Base-by-base conservation (phyloP, 164 flowering plant genomes). In the Tetrastigma voinierianum region DNA sequence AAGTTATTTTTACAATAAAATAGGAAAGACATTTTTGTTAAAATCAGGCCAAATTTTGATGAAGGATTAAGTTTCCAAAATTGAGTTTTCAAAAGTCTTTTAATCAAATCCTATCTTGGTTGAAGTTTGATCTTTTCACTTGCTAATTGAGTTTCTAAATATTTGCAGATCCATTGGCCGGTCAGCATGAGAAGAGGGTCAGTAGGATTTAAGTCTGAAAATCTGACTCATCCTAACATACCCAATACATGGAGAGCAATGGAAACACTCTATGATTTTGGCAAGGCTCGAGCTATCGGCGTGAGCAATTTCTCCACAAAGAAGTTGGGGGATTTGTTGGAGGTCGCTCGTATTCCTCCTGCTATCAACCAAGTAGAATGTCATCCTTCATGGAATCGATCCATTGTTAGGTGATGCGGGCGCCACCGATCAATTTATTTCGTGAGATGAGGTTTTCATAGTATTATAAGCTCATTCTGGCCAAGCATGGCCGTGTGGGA, bases 361-460 rank as follows among this genome's bases (percentile, higher is more conserved):
- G 96, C 98, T 60, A 96, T 86, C 58, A 82, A 84, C 78, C 96
- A 94, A 76, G 98, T 91, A 18, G 98, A 94, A 67, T 90, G 91
- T 65, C 93, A 94, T 56, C 95, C 93, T 57, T 66, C 72, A 10
- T 94, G 93, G 96, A n/a, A n/a, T n/a, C n/a, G 93, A 69, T 12
- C 67, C 2, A n/a, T n/a, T n/a, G n/a, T n/a, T n/a, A n/a, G n/a
- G n/a, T n/a, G n/a, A n/a, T n/a, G n/a, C n/a, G n/a, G n/a, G n/a
- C n/a, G n/a, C n/a, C n/a, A n/a, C n/a, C n/a, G n/a, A n/a, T n/a
- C n/a, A n/a, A n/a, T n/a, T n/a, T n/a, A n/a, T n/a, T n/a, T n/a
- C n/a, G n/a, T n/a, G n/a, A n/a, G n/a, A n/a, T n/a, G n/a, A n/a
- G n/a, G n/a, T n/a, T n/a, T n/a, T n/a, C n/a, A n/a, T n/a, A n/a